A percentile compares a stretch with the other conserved stretches of the same genome.
Evolutionary conservation across 129 eudicot species (phyloP).

Genomic region (Erigeron canadensis): DNA sequence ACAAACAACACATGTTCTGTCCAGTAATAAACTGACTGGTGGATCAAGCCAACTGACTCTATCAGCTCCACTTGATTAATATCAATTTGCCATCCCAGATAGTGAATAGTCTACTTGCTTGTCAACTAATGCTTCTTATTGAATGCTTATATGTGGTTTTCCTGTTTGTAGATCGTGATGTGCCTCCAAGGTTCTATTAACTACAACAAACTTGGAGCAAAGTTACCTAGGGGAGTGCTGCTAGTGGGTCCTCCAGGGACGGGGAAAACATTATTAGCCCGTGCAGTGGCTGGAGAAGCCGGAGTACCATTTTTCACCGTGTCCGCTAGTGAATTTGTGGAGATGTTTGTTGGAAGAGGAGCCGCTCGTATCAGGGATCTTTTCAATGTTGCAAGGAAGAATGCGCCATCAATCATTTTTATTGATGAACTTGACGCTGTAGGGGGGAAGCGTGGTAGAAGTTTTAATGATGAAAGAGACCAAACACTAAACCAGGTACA

Average conservation of each 20-base stretch:
- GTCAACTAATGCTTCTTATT: neutral
- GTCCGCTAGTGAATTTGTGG: constrained; percentile 98
- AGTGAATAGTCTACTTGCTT: too few relatives aligned
- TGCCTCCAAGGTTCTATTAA: constrained; percentile 90
- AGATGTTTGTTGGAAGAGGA: constrained; percentile 98
- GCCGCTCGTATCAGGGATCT: constrained; percentile 99
- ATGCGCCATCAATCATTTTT: constrained; percentile 86
- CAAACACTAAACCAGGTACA: constrained; percentile 94
- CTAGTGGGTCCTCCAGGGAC: constrained; percentile 99
- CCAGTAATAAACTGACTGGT: too few relatives aligned
- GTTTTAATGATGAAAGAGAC: constrained; percentile 99
- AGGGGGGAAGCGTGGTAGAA: constrained; percentile 97
- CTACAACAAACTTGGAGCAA: constrained; percentile 92
- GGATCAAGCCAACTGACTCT: neutral
- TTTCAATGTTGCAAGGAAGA: constrained; percentile 83
- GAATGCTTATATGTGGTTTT: constrained; percentile 5
- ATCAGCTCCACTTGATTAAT: too few relatives aligned
- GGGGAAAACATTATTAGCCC: constrained; percentile 91
- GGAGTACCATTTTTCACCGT: constrained; percentile 96
- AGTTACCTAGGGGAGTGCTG: constrained; percentile 89
- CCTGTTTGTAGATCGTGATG: constrained; percentile 60
- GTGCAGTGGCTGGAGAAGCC: constrained; percentile 99
- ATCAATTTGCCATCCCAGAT: too few relatives aligned
- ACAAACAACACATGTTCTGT: too few relatives aligned
- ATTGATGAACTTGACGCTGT: constrained; percentile 99